Evolutionary conservation across 768 basidiomycete genomes (phyloP), one percentile per base, ranked within the genome.

Genomic region (Dictyophora rubrovolvata): DNA sequence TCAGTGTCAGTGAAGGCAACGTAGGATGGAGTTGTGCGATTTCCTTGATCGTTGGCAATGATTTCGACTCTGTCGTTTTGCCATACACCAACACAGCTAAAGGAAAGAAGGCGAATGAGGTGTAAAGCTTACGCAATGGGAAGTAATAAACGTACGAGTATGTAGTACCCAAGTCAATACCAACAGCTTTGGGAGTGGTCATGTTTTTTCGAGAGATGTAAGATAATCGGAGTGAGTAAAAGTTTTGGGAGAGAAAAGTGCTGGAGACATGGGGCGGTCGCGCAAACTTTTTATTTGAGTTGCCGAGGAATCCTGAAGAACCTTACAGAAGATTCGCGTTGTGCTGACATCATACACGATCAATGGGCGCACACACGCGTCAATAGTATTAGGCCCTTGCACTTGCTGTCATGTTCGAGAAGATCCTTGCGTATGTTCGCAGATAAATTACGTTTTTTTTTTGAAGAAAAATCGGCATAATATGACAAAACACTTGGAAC

Each of bases 41-140:
- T 91, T 71, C 89, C 89, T 78, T 91, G 89, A 74, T 92, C 89
- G 69, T 92, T 92, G 75, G 89, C 89, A 71, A 97, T 97, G 78
- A 96, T 96, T 77, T 96, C 94, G 64, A 96, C 94, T 71, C 94
- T 90, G 79, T 98, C 95, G 69, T 96, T 93, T 81, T 94, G 91
- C 93, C 94, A 98, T 63, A 98, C 94, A 81, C 90, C 95, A 68
- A 97, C 95, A 74, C 94, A 97, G n/a, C 90, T 93, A 73, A 73
- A 71, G 28, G 61, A 56, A 69, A 50, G 35, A 52, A 63, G 61
- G 42, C 61, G 20, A 62, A 59, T 37, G 6, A 36, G 17, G 1
- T 47, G 11, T 56, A 59, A 36, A 37, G 60, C 48, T 52, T 48
- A 50, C 64, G 28, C 59, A 51, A n/a, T n/a, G n/a, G n/a, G n/a